Evolutionary conservation across 352 stramenopile species (phyloP).

Genomic region (Phytophthora melonis): DNA sequence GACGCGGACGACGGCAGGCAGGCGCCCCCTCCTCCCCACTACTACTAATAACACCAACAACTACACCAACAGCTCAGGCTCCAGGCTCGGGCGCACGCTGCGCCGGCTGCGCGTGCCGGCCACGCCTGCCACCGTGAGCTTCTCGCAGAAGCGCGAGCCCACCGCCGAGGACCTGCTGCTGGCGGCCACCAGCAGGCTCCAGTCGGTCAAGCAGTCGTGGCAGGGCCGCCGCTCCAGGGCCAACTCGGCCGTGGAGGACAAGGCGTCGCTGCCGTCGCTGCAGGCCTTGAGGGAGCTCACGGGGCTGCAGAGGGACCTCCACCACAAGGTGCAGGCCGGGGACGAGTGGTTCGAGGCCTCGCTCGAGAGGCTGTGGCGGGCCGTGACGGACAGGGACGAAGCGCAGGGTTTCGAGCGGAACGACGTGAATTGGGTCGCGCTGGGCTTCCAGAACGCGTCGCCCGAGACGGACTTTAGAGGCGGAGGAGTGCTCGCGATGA

Average conservation of each 20-base stretch:
- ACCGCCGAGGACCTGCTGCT: constrained; percentile 70
- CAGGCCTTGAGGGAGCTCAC: constrained; percentile 56
- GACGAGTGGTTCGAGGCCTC: constrained; percentile 74
- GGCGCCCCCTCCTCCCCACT: too few relatives aligned
- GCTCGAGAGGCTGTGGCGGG: constrained; percentile 70
- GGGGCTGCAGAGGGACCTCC: constrained; percentile 71
- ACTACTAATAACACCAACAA: neutral
- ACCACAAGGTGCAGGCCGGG: constrained; percentile 63
- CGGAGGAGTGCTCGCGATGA: constrained; percentile 80
- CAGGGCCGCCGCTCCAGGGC: constrained; percentile 31
- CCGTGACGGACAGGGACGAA: constrained; percentile 25
- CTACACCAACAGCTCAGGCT: constrained; percentile 5
- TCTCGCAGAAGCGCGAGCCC: constrained; percentile 69
- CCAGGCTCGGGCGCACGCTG: constrained; percentile 50
- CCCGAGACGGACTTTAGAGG: constrained; percentile 88
- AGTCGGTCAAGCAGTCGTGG: constrained; percentile 52
- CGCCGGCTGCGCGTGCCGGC: constrained; percentile 55
- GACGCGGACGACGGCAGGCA: neutral
- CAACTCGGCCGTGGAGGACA: constrained; percentile 20
- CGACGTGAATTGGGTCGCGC: constrained; percentile 69
- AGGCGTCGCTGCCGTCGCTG: constrained; percentile 36
- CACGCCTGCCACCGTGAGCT: constrained; percentile 51
- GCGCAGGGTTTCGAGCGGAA: constrained; percentile 50
- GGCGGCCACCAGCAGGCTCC: constrained; percentile 61
- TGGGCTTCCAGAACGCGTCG: constrained; percentile 83